Percentiles rank a stretch among this genome's conserved stretches.
Evolutionary conservation across 495 filamentous ascomycete species (phyloP).

Genomic region (Neurospora sp.): DNA sequence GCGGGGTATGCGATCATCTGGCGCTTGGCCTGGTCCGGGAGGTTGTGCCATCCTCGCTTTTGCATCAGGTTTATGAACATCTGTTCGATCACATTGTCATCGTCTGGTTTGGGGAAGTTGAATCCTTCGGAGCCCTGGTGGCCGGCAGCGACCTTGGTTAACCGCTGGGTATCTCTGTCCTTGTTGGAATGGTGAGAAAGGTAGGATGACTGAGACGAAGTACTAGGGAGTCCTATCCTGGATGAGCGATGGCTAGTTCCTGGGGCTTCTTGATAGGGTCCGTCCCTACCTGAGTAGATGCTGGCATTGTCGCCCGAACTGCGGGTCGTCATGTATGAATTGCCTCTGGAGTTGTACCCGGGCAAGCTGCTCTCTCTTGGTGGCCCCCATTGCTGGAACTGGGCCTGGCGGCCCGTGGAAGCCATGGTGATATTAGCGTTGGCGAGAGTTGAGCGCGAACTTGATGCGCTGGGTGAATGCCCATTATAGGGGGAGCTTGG

Average conservation of each 20-base stretch:
- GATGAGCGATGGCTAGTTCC: constrained; percentile 59
- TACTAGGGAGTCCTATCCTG: constrained; percentile 37
- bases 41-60: constrained; percentile 91
- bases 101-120: constrained; percentile 57
- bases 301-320: constrained; percentile 34
- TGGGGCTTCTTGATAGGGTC: constrained; percentile 56
- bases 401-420: constrained; percentile 56
- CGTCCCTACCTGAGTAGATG: constrained; percentile 60
- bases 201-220: constrained; percentile 39
- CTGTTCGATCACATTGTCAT: constrained; percentile 81
- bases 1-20: constrained; percentile 94
- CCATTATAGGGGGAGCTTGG: constrained; percentile 37
- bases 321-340: constrained; percentile 51
- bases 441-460: constrained; percentile 62
- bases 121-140: constrained; percentile 48
- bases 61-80: constrained; percentile 92
- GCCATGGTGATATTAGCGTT: constrained; percentile 55
- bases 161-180: constrained; percentile 37
- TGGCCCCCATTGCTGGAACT: constrained; percentile 67
- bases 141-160: constrained; percentile 38
- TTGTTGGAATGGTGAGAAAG: constrained; percentile 31
- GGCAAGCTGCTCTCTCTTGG: constrained; percentile 42
- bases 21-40: constrained; percentile 88
- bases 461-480: constrained; percentile 54
- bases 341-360: constrained; percentile 45